A percentile compares a stretch with the other conserved stretches of the same genome.
phyloP scores from a whole-genome alignment of 805 yeast genomes.

The Starmerella gropengiesseri region DNA sequence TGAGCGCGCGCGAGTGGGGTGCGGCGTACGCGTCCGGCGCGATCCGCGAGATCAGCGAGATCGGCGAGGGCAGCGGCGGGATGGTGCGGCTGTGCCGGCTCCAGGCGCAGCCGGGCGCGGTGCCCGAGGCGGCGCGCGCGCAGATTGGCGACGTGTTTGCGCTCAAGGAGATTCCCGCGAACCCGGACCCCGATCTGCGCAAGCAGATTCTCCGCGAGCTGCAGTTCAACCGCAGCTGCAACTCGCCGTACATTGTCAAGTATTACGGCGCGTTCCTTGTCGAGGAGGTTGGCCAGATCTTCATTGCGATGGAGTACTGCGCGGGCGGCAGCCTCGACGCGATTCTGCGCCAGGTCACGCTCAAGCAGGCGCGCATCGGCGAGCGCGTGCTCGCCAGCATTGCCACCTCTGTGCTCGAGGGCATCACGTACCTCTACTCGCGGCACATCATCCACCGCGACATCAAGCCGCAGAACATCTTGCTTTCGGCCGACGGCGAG shows the following conservation, averaged over 20 bases:
- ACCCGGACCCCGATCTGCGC: constrained; percentile 76
- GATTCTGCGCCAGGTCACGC: constrained; percentile 65
- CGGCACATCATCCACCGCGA: constrained; percentile 87
- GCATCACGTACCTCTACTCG: constrained; percentile 78
- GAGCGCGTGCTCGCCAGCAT: constrained; percentile 87
- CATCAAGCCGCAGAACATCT: constrained; percentile 88
- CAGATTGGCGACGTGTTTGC: constrained; percentile 59
- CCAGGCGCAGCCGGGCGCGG: constrained; percentile 20
- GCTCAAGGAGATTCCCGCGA: constrained; percentile 59
- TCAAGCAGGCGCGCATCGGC: constrained; percentile 74
- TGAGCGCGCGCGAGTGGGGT: constrained; percentile 20
- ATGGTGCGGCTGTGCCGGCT: constrained; percentile 71
- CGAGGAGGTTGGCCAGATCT: constrained; percentile 66
- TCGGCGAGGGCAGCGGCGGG: constrained; percentile 96
- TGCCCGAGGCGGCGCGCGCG: constrained; percentile 8
- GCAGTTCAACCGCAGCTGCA: constrained; percentile 74
- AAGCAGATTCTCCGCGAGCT: constrained; percentile 84
- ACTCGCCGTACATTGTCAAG: constrained; percentile 73
- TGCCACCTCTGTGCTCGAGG: constrained; percentile 74
- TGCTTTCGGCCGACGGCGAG: constrained; percentile 63
- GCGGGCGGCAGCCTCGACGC: constrained; percentile 88
- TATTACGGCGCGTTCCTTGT: constrained; percentile 88
- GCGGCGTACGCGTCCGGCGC: constrained; percentile 23
- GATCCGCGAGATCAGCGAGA: constrained; percentile 54
- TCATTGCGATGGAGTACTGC: constrained; percentile 96